Evolutionary conservation across 768 basidiomycete genomes (phyloP), one percentile per base, ranked within the genome.

Genomic region (Dioszegia aurantiaca): DNA sequence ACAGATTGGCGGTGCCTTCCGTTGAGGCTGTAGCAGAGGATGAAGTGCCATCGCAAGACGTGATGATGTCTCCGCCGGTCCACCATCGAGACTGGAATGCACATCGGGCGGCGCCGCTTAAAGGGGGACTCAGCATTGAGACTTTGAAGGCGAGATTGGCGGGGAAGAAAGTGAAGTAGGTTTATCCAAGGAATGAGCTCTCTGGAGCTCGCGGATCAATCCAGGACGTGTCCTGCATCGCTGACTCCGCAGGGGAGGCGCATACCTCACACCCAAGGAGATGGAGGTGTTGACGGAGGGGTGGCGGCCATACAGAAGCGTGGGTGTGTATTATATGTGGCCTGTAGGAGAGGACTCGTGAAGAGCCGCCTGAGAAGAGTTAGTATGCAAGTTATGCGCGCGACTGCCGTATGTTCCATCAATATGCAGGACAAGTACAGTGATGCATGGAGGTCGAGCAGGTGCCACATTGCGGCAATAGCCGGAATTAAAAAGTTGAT

Each of bases 261-360:
- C 23, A 72, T 90, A 78, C 59, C 78, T 92, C 62, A 87, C 87
- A 2, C 87, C 89, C 5, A 78, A 83, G 47, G 89, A 93, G 77
- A 90, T 91, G 89, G 83, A 86, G 59, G 82, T 80, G 24, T 74
- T 93, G 59, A 89, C 89, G 2, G 83, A 83, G 49, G 66, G 77
- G 27, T 93, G 90, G 90, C 82, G 79, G 65, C 90, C 90, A 3
- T 93, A 88, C 70, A 79, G 89, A 65, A 89, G 87, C 67, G 60
- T 92, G 28, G 90, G 87, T 51, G 86, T 88, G 23, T 90, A 87
- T 76, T 90, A 88, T 77, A 90, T 90, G 88, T 92, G 89, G 89
- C 83, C 86, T 1, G 79, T 89, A 55, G 83, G 84, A 9, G 83
- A 84, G 58, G 70, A 72, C 8, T 61, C 56, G 41, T 65, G 31